Evolutionary conservation across 1,284 basidiomycete genomes (phyloP).

Genomic region (Takashimella koratensis): DNA sequence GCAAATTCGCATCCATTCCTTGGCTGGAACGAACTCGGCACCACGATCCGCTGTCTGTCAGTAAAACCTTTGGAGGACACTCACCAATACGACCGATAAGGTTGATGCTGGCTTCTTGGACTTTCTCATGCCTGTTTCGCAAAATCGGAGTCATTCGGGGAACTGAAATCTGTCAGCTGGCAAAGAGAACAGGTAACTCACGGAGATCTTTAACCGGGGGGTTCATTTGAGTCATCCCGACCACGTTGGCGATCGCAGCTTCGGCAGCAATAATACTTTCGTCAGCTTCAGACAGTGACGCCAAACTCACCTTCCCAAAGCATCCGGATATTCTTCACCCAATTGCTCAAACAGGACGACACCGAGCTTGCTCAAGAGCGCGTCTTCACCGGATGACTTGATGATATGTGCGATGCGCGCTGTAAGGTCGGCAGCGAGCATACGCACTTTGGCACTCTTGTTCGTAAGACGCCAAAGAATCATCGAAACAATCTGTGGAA

Average conservation of each 20-base stretch:
- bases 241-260: constrained; percentile 97
- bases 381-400: constrained; percentile 97
- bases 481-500: constrained; percentile 98
- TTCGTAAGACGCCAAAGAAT: constrained; percentile 99
- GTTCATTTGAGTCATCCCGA: constrained; percentile 99
- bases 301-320: constrained; percentile 64
- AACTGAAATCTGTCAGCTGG: constrained; percentile 54
- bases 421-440: constrained; percentile 96
- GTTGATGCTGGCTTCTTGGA: constrained; percentile 99
- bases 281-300: constrained; percentile 1
- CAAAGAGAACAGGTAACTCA: constrained; percentile 53
- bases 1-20: constrained; percentile 99
- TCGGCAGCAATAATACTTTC: constrained; percentile 94
- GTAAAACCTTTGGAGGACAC: constrained; percentile 27
- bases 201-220: constrained; percentile 96
- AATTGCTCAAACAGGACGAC: constrained; percentile 97
- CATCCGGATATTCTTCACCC: constrained; percentile 99
- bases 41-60: constrained; percentile 80
- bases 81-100: constrained; percentile 93
- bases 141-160: constrained; percentile 99
- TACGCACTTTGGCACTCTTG: constrained; percentile 98
- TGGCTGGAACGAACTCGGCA: constrained; percentile 94
- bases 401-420: constrained; percentile 93
- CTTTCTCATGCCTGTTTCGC: constrained; percentile 98
- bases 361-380: constrained; percentile 90